Evolutionary conservation across 106 monocot species (phyloP).

Genomic region (Apostasia ramifera): DNA sequence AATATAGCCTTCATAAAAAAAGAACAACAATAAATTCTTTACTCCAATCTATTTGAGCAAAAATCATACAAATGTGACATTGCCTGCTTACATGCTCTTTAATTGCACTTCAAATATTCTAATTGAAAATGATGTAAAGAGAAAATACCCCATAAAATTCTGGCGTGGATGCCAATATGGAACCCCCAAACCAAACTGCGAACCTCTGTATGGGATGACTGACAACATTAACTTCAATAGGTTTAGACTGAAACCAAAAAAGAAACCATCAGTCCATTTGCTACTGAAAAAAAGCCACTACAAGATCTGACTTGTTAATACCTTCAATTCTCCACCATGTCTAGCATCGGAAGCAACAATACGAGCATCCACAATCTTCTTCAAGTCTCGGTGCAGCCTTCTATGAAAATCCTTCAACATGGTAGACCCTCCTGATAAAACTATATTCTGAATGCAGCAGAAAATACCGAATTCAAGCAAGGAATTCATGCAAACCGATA

Average conservation of each 20-base stretch:
- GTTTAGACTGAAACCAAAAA: constrained; percentile 34
- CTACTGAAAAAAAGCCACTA: neutral
- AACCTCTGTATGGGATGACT: constrained; percentile 68
- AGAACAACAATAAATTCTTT: no score
- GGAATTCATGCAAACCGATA: no score
- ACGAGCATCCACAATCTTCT: constrained; percentile 69
- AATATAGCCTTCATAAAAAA: no score
- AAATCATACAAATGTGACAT: no score
- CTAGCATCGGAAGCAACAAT: constrained; percentile 51
- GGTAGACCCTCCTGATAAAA: constrained; percentile 72
- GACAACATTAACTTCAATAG: constrained; percentile 72
- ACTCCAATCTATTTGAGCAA: no score
- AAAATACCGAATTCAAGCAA: neutral
- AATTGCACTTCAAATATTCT: no score
- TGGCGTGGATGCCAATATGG: constrained; percentile 64
- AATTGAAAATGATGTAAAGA: no score
- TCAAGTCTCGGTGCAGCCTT: constrained; percentile 66
- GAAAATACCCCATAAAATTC: constrained; percentile 59
- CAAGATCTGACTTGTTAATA: constrained; percentile 5
- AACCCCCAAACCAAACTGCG: constrained; percentile 88
- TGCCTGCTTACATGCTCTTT: no score
- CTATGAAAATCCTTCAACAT: constrained; percentile 74
- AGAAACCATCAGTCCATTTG: constrained; percentile 5
- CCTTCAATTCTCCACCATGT: constrained; percentile 48
- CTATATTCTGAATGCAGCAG: constrained; percentile 49